Evolutionary conservation across 1,139 yeast genomes (phyloP), one percentile per base, ranked within the genome.

Genomic region (Kodamaea suecica): DNA sequence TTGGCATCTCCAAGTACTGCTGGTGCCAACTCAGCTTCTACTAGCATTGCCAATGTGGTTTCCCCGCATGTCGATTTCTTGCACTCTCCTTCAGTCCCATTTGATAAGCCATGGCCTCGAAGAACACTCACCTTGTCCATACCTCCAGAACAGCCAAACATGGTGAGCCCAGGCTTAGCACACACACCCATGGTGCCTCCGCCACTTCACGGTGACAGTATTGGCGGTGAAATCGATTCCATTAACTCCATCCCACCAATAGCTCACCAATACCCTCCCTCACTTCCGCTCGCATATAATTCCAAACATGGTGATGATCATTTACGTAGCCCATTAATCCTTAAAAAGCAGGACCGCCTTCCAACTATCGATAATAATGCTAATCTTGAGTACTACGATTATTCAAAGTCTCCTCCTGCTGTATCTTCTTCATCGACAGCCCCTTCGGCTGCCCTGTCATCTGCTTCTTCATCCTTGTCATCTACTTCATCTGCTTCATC

Each of bases 171-270:
- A 11, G 31, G 11, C 4, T 17, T 23, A 10, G 6, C 26, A 23
- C 11, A 5, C 5, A 23, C 25, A 9, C 21, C 21, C 8, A 14
- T 17, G n/a, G 11, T 27, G 20, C 29, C 17, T 26, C 27, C 34
- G 13, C 17, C 40, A 23, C 13, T 30, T 23, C 28, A 34, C 26
- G 15, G 15, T 12, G 14, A 15, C 16, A 32, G n/a, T n/a, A n/a
- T n/a, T n/a, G n/a, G n/a, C n/a, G n/a, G n/a, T n/a, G n/a, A n/a
- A 9, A 6, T 19, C 21, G 27, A 14, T 27, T 12, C 14, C 34
- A 3, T n/a, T 23, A 9, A 11, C 27, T n/a, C 26, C 17, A 21
- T 15, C 16, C 32, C 19, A 14, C 19, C 24, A 20, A 8, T n/a
- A 31, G 29, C 17, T 17, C 21, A 19, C 8, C 21, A 6, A 6